Base-by-base conservation (phyloP, 805 yeast species). In the Candida ovalis region DNA sequence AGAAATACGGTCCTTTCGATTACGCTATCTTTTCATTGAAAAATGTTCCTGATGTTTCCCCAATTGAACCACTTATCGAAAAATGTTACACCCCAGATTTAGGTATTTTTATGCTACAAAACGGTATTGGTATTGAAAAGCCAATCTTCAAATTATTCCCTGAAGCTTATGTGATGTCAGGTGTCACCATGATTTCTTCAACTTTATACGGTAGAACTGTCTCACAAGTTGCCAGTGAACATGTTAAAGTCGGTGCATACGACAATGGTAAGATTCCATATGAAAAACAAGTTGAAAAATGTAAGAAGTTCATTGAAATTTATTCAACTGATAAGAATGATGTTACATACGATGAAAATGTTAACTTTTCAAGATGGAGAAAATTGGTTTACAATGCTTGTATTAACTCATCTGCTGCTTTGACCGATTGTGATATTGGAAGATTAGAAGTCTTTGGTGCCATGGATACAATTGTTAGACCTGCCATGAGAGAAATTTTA, bases 11-110 rank as follows among this genome's bases (percentile, higher is more conserved):
- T 2, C 67, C 70, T 9, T 69, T 70, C 56, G 90, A 85, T 57
- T 85, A 67, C 58, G 72, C 82, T 30, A 72, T 84, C 6, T 77
- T 85, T 28, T 69, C 82, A 39, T 80, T 85, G 43, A 85, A 85
- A 60, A 81, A 78, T 59, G 72, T 81, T 22, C 90, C 90, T 3
- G 91, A 85, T 56, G 65, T 85, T 17, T 64, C 71, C 48, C 71
- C 73, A 42, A 65, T 80, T 17, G 82, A 76, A 54, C 57, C 64
- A 7, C 43, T 64, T 41, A 48, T 63, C 30, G 59, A 48, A 33
- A 40, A 61, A 21, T 61, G 56, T 37, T 58, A 61, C 50, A 59
- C 60, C 51, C 49, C 61, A 45, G 63, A 54, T 24, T 63, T 70
- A 12, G 60, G 66, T 2, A 61, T 72, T 49, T 72, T 71, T 3